Conservation (phyloP, 1,284 basidiomycete genomes). For the Boletellus deceptivus region DNA sequence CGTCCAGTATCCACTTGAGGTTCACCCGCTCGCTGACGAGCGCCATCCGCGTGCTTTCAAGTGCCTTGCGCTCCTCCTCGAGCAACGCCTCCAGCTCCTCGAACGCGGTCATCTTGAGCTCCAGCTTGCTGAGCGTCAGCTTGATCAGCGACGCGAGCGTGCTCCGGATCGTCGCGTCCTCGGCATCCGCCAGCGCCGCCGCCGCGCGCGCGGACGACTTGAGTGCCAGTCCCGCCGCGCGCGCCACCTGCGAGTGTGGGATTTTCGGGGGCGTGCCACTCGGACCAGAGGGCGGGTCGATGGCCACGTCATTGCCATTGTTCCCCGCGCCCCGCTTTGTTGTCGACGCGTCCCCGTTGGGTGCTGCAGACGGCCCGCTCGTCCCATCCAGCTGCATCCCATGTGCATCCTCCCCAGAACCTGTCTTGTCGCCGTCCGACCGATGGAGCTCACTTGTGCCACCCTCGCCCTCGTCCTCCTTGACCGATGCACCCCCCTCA, state of each 20-base stretch:
- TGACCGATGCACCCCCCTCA: conserved; percentile 30
- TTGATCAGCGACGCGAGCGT: conserved; percentile 87
- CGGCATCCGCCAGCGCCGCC: conserved; percentile 76
- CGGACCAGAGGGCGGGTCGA: conserved; percentile 35
- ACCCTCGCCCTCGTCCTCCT: conserved; percentile 28
- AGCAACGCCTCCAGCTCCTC: conserved; percentile 88
- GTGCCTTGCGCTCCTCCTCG: conserved; percentile 76
- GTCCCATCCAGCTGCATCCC: conserved; percentile 28
- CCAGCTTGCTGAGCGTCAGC: conserved; percentile 89
- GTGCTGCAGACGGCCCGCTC: conserved; percentile 8
- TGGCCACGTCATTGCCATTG: conserved; percentile 33
- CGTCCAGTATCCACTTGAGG: conserved; percentile 65
- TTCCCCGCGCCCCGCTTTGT: conserved; percentile 4
- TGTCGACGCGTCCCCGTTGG: conserved; percentile 20
- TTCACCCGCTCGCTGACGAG: conserved; percentile 65
- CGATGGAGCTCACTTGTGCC: conserved; percentile 19
- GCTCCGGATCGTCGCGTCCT: conserved; percentile 79
- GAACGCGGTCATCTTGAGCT: conserved; percentile 90
- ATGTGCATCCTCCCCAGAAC: conserved; percentile 9
- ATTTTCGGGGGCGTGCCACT: conserved; percentile 34
- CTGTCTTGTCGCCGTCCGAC: conserved; percentile 10
- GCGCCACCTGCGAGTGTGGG: conserved; percentile 74
- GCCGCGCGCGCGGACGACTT: conserved; percentile 90
- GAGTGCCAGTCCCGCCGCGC: conserved; percentile 82
- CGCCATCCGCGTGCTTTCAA: conserved; percentile 71